These are phyloP conservation scores for Xanthoconium stramineum DNA, from an alignment of 768 basidiomycete species.

Conservation along the genomic window DNA sequence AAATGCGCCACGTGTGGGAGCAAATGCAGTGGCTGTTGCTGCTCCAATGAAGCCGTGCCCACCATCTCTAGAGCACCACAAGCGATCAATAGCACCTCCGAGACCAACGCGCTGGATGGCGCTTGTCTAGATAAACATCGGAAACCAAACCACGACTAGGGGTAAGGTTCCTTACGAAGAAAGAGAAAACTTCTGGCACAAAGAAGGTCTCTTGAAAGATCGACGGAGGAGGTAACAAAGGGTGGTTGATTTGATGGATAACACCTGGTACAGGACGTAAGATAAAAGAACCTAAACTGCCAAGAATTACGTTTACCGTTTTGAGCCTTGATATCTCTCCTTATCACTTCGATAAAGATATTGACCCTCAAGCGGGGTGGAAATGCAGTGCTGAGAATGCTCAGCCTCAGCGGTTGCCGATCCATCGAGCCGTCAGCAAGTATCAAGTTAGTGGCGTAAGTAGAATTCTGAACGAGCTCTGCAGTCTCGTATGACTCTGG, in stretches of 20 bases:
- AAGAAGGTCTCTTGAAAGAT: conserved; percentile 14
- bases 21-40: conserved; percentile 5
- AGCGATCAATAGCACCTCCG: conserved; percentile 5
- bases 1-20: conserved; percentile 7
- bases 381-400: conserved; percentile 32
- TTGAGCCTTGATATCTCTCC: conserved; percentile 3
- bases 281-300: background rate
- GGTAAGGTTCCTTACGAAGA: conserved; percentile 6
- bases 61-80: background rate
- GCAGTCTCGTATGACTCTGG: conserved; percentile 40
- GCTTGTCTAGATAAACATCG: conserved; percentile 7
- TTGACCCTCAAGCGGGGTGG: conserved; percentile 33
- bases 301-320: conserved; percentile 4
- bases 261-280: background rate
- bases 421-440: conserved; percentile 42
- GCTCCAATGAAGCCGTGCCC: conserved; percentile 2
- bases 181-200: conserved; percentile 8
- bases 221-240: conserved; percentile 11
- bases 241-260: conserved; percentile 13
- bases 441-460: conserved; percentile 46
- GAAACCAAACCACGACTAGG: background rate
- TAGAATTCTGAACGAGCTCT: conserved; percentile 51
- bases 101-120: conserved; percentile 13
- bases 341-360: conserved; percentile 7
- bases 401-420: conserved; percentile 44